Evolutionary conservation across 257 asterid species (phyloP).

Genomic region (Solanum bulbocastanum): DNA sequence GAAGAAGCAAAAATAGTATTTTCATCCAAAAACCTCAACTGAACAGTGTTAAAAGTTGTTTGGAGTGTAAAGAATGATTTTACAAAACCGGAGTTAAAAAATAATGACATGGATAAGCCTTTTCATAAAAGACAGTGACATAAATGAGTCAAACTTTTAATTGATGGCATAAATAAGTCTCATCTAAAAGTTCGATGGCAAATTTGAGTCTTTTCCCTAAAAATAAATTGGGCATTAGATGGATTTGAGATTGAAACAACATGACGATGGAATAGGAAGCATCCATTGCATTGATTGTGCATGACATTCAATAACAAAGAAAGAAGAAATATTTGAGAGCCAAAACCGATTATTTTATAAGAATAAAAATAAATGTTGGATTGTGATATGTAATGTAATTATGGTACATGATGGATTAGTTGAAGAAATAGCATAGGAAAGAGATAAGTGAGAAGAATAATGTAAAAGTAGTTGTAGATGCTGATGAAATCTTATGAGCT

Average conservation of each 20-base stretch:
- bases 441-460: neutral
- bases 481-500: conserved; percentile 7
- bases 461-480: neutral
- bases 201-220: neutral
- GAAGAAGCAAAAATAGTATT: too few species aligned
- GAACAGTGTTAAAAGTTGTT: too few species aligned
- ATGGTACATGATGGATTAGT: neutral
- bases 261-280: neutral
- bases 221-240: neutral
- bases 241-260: neutral
- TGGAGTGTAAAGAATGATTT: too few species aligned
- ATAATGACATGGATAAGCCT: too few species aligned
- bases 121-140: too few species aligned
- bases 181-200: too few species aligned
- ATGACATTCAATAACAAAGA: neutral
- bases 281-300: neutral
- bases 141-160: too few species aligned
- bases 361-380: neutral
- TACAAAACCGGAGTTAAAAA: too few species aligned
- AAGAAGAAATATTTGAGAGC: neutral
- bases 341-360: neutral
- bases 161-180: too few species aligned
- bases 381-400: neutral
- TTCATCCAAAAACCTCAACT: too few species aligned
- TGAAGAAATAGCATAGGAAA: neutral